Base-by-base conservation (phyloP, 106 monocot species). In the Allium cepa region DNA sequence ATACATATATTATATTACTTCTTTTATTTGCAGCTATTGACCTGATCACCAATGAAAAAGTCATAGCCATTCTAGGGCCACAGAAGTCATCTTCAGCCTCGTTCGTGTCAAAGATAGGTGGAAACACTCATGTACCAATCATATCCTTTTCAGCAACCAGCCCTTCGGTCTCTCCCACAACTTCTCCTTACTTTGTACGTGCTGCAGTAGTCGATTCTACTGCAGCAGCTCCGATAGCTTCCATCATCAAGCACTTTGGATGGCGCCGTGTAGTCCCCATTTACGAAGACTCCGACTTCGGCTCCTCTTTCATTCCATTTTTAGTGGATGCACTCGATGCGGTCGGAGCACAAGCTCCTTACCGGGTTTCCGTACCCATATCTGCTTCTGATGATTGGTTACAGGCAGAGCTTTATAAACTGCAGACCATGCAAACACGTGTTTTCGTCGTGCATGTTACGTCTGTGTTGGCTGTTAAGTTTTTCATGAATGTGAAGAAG, bases 151-250 rank as follows among this genome's bases (percentile, higher is more conserved):
- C 87, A 15, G 49, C 70, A 0, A 71, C 76, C 17, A 71, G 72
- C 12, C 6, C 70, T 8, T 77, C 68, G 49, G 58, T 87, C 22
- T 65, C 80, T 12, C 80, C 77, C 12, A 18, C 79, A 11, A 51
- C 74, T 14, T 75, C 79, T 15, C 77, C 82, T 1, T 87, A 69
- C 74, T 83, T 83, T 75, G 56, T 87, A 57, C 82, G 83, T n/a
- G 77, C 79, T 15, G 71, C 74, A 18, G 51, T 71, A 36, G 67
- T 27, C 64, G 87, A 80, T 55, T 74, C 73, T 28, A 64, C 63
- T 56, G 71, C 80, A 22, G 77, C 76, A 2, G 3, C 36, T 0
- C 60, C 71, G 70, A 83, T 83, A 36, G 82, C 83, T 65, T 69
- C 77, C 45, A 50, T 87, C 65, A 74, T 75, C 56, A 11, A 55